A percentile compares a stretch with the other conserved stretches of the same genome.
Evolutionary conservation across 345 rosid genomes (phyloP).

Genomic region (Lumnitzera littorea): DNA sequence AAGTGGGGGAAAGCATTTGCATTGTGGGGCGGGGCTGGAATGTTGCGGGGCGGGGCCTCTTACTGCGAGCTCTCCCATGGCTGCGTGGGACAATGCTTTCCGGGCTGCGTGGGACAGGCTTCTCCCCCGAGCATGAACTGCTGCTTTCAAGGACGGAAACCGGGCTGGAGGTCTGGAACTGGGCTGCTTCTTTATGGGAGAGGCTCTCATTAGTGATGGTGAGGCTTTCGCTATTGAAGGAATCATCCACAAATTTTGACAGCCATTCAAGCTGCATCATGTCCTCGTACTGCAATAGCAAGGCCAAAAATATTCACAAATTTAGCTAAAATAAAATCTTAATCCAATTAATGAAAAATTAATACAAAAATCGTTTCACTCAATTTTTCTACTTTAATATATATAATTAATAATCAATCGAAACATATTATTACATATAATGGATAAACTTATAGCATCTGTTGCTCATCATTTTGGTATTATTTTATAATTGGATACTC

Average conservation of each 20-base stretch:
- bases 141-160: slow-evolving; percentile 95
- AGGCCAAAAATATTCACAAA: neutral
- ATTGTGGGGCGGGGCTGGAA: slow-evolving; percentile 46
- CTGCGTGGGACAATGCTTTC: slow-evolving; percentile 33
- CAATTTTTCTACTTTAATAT: too few species aligned
- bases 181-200: slow-evolving; percentile 13
- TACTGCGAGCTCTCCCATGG: slow-evolving; percentile 82
- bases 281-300: slow-evolving; percentile 70
- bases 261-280: slow-evolving; percentile 55
- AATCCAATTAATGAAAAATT: too few species aligned
- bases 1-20: slow-evolving; percentile 43
- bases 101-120: slow-evolving; percentile 32
- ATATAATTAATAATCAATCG: too few species aligned
- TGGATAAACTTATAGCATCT: too few species aligned
- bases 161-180: slow-evolving; percentile 74
- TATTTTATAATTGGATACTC: too few species aligned
- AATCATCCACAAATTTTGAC: slow-evolving; percentile 18
- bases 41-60: slow-evolving; percentile 81
- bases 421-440: too few species aligned
- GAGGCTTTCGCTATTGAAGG: slow-evolving; percentile 14
- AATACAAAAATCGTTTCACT: too few species aligned
- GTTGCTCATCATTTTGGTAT: too few species aligned
- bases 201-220: slow-evolving; percentile 4
- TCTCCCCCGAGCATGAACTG: slow-evolving; percentile 62
- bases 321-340: too few species aligned